Conservation (phyloP, 2,329 filamentous ascomycete species). For the Microdochium nivale region DNA sequence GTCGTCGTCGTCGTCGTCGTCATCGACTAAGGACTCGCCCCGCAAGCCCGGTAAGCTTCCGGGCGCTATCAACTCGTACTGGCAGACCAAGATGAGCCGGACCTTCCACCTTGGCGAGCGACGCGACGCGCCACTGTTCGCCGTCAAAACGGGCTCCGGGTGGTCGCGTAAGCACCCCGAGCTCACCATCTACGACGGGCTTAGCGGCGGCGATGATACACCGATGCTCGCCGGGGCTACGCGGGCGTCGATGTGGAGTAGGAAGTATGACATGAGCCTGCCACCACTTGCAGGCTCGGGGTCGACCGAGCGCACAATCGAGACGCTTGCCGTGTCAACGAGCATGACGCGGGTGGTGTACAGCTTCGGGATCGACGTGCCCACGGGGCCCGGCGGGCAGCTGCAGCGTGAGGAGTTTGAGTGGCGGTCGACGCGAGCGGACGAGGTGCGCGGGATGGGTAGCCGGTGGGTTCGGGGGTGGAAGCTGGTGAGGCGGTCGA, state of each 20-base stretch:
- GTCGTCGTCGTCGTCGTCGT: background rate
- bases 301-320: background rate
- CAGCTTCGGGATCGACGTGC: constrained; percentile 9
- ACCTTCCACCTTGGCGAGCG: constrained; percentile 12
- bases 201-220: constrained; percentile 4
- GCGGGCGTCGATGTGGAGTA: constrained; percentile 4
- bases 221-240: constrained; percentile 10
- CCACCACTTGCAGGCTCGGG: constrained; percentile 1
- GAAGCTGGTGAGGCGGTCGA: constrained; percentile 13
- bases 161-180: constrained; percentile 7
- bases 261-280: constrained; percentile 3
- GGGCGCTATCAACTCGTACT: constrained; percentile 11
- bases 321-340: constrained; percentile 1
- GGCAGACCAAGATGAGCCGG: constrained; percentile 4
- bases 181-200: constrained; percentile 10
- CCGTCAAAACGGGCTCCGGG: constrained; percentile 8
- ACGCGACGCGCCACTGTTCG: constrained; percentile 9
- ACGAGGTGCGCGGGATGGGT: constrained; percentile 9
- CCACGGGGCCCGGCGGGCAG: constrained; percentile 1
- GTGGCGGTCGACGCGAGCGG: constrained; percentile 13
- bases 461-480: constrained; percentile 7
- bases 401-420: constrained; percentile 13
- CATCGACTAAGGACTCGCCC: background rate
- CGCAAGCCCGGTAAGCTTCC: constrained; percentile 8
- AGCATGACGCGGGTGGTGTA: constrained; percentile 1